These are phyloP conservation scores for Mytilinidion resinicola DNA, from an alignment of 495 filamentous ascomycete genomes.

Conservation along the genomic window DNA sequence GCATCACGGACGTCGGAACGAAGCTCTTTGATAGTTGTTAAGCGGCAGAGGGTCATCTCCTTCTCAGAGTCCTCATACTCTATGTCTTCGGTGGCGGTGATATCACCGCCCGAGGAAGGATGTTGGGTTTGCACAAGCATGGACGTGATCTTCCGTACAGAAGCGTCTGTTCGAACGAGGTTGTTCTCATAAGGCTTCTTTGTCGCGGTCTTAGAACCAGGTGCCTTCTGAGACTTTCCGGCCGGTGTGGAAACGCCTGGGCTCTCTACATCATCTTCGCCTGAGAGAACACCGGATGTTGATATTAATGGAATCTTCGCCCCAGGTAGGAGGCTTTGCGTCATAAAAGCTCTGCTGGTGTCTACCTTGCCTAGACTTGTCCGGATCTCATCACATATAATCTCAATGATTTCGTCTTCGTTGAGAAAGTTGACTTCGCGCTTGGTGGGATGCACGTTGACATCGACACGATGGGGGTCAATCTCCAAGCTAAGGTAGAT, in stretches of 20 bases:
- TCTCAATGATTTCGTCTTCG: conserved; percentile 93
- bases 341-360: conserved; percentile 89
- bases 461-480: conserved; percentile 87
- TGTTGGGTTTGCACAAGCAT: conserved; percentile 61
- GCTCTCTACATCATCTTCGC: not conserved
- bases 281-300: not conserved
- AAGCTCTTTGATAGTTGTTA: conserved; percentile 76
- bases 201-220: conserved; percentile 38
- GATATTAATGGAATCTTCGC: conserved; percentile 38
- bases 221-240: not conserved
- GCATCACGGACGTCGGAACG: conserved; percentile 71
- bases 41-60: conserved; percentile 58
- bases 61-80: conserved; percentile 68
- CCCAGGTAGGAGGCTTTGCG: conserved; percentile 81
- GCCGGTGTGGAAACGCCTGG: not conserved
- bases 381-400: conserved; percentile 74
- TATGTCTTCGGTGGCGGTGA: conserved; percentile 40
- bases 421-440: conserved; percentile 97
- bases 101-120: conserved; percentile 16
- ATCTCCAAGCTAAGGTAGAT: conserved; percentile 90
- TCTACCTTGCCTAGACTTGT: conserved; percentile 80
- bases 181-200: conserved; percentile 77
- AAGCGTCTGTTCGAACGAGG: conserved; percentile 85
- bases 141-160: conserved; percentile 87
- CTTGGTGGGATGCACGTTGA: conserved; percentile 98